These are phyloP conservation scores for Vigna nakashimae DNA, from an alignment of 306 rosid species.

Conservation along the genomic window DNA sequence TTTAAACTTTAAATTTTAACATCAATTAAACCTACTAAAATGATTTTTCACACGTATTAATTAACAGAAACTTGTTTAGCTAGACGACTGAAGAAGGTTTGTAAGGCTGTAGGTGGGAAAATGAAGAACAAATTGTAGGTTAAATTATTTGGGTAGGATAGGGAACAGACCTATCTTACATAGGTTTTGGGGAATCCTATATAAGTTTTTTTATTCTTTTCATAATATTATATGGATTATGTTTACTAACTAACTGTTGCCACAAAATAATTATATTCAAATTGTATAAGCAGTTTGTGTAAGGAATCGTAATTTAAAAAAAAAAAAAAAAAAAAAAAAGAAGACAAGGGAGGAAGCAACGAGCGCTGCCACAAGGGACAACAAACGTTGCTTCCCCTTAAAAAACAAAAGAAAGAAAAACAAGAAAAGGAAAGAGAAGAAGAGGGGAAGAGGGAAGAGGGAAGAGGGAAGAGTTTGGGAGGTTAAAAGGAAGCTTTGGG, in stretches of 20 bases:
- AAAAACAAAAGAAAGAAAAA: too few species aligned
- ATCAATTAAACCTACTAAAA: not conserved
- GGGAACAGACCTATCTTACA: not conserved
- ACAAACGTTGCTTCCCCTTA: too few species aligned
- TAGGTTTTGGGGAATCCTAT: not conserved
- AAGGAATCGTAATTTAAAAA: too few species aligned
- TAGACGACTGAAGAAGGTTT: not conserved
- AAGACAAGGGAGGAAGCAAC: too few species aligned
- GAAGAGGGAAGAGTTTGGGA: too few species aligned
- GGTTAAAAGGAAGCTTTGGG: too few species aligned
- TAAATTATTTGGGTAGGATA: not conserved
- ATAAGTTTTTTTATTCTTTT: not conserved
- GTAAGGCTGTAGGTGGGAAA: not conserved
- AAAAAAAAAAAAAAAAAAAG: too few species aligned
- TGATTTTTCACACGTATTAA: not conserved
- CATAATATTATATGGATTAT: not conserved
- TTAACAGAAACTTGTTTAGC: not conserved
- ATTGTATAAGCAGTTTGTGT: too few species aligned
- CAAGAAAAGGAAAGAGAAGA: too few species aligned
- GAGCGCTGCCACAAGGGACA: too few species aligned
- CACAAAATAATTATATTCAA: not conserved
- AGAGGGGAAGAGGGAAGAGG: too few species aligned
- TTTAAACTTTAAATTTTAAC: not conserved
- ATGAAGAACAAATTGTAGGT: not conserved
- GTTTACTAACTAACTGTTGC: not conserved